Evolutionary conservation across 345 rosid genomes (phyloP), one percentile per base, ranked within the genome.

Genomic region (Combretum micranthum): DNA sequence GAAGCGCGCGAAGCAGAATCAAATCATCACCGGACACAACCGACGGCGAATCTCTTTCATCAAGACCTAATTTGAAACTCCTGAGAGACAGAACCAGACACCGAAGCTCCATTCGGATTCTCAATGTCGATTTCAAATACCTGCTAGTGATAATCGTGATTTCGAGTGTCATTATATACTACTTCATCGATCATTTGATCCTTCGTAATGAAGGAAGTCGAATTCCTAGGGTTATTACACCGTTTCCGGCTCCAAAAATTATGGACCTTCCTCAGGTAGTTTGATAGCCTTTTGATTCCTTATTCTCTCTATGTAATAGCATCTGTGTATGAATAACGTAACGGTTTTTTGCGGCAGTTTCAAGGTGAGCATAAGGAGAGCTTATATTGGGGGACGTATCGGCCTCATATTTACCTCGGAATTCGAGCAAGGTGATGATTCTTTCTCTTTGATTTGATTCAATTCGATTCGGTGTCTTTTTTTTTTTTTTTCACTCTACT

Each of bases 311-410:
- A 20, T 59, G 13, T 45, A 13, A 43, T 17, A 47, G n/a, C 58
- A 21, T 53, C 44, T 26, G 64, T 25, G 5, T 59, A 15, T 58
- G 53, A 37, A 42, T 20, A 21, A 9, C 26, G 13, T 26, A 47
- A 57, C 45, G 17, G 44, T 56, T 60, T 21, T 15, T 14, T 44
- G 65, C 64, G 57, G 47, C 69, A 91, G 96, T 92, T 88, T 77
- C 87, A 83, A 78, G 95, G 95, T 20, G 90, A 80, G 54, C 98
- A 88, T 25, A 81, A 66, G 60, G 85, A 88, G 72, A 78, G 87
- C 77, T 81, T 88, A 64, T 83, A 92, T 50, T 83, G 98, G 98
- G 98, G 89, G 69, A 86, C 95, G 1, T 92, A 86, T 62, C 83
- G 95, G 19, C 90, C 98, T 75, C 82, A 86, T 42, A 82, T 82